Conservation (phyloP, 768 basidiomycete species). For the Trametes villosa region DNA sequence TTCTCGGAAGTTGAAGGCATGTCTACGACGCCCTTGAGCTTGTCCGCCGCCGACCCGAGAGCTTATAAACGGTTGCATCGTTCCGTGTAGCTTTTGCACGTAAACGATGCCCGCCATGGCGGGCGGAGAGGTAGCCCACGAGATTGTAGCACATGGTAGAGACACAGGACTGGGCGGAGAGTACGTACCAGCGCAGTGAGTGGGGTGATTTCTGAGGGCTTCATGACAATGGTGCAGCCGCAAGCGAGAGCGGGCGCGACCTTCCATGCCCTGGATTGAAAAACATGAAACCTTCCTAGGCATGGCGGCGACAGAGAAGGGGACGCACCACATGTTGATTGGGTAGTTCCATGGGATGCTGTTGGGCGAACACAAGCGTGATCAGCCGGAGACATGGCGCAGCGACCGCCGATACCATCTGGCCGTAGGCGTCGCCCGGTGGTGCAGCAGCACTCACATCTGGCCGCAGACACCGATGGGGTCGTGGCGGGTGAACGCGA, state of each 20-base stretch:
- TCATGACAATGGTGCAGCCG: slow-evolving; percentile 95
- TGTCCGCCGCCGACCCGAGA: too few relatives aligned
- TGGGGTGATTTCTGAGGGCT: slow-evolving; percentile 88
- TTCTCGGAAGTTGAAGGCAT: too few relatives aligned
- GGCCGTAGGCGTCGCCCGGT: too few relatives aligned
- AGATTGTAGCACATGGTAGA: neutral
- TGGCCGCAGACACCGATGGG: slow-evolving; percentile 96
- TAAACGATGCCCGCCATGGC: too few relatives aligned
- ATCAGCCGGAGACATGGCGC: neutral
- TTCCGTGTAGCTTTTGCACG: too few relatives aligned
- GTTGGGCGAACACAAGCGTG: slow-evolving; percentile 14
- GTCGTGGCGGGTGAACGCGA: slow-evolving; percentile 86
- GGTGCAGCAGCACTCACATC: slow-evolving; percentile 53
- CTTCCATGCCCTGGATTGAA: slow-evolving; percentile 81
- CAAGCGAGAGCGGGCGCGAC: slow-evolving; percentile 89
- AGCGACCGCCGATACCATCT: too few relatives aligned
- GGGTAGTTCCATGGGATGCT: slow-evolving; percentile 96
- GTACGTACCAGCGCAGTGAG: slow-evolving; percentile 71
- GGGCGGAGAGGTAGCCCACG: neutral
- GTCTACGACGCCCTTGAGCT: too few relatives aligned
- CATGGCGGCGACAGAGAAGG: neutral
- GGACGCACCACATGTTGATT: slow-evolving; percentile 75
- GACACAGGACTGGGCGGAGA: neutral
- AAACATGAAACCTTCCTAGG: neutral
- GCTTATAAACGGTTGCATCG: too few relatives aligned